phyloP scores from a whole-genome alignment of 345 rosid genomes.

The Brassica nigra region DNA sequence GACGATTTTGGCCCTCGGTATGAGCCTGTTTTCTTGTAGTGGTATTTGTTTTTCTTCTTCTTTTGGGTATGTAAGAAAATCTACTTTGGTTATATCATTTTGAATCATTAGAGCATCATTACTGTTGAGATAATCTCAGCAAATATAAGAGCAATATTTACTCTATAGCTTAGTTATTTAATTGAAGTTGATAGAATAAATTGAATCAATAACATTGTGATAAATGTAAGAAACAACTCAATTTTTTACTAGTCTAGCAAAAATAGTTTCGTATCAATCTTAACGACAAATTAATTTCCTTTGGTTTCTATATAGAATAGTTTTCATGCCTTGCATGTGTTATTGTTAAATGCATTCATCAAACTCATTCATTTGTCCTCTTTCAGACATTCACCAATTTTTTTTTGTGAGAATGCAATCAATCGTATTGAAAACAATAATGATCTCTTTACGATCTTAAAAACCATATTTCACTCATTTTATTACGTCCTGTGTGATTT shows the following conservation, averaged over 20 bases:
- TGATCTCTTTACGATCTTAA: neutral
- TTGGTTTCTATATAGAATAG: conserved; percentile 15
- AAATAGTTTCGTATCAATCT: neutral
- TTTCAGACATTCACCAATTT: neutral
- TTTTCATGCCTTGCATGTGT: conserved; percentile 24
- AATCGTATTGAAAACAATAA: neutral
- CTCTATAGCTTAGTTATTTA: neutral
- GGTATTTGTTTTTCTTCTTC: conserved; percentile 5
- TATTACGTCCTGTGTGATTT: neutral
- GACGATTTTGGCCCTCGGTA: too few species aligned
- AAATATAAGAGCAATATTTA: neutral
- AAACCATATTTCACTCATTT: neutral
- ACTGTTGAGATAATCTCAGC: neutral
- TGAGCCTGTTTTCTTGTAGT: too few species aligned
- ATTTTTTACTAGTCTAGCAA: neutral
- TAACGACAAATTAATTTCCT: neutral
- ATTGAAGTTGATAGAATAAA: neutral
- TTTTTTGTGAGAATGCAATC: neutral
- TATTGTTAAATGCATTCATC: conserved; percentile 25
- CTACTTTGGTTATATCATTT: conserved; percentile 31
- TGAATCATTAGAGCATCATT: conserved; percentile 23
- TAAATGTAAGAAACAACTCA: neutral
- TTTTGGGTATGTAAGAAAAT: conserved; percentile 32
- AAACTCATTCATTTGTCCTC: neutral
- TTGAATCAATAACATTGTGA: neutral